Percentiles rank a stretch among this genome's conserved stretches.
phyloP scores from a whole-genome alignment of 768 basidiomycete genomes.

The Amanita exitialis region DNA sequence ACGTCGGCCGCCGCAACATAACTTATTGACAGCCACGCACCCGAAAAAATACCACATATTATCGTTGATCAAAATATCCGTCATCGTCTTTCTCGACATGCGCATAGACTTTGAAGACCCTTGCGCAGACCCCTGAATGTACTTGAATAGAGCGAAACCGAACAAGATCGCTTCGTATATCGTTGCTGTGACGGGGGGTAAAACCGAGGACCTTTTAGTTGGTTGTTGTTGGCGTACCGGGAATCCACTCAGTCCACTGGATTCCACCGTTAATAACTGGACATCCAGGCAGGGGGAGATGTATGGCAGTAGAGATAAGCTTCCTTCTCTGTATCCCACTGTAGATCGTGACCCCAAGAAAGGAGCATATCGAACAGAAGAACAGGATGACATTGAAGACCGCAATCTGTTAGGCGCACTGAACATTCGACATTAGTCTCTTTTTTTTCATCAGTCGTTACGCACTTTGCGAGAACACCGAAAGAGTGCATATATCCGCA shows the following conservation, averaged over 20 bases:
- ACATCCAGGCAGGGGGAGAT: constrained; percentile 30
- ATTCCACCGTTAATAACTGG: constrained; percentile 29
- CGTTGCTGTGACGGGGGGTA: constrained; percentile 17
- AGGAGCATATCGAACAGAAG: constrained; percentile 25
- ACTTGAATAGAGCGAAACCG: constrained; percentile 27
- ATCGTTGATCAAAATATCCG: constrained; percentile 22
- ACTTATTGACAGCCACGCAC: background rate
- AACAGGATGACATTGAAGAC: constrained; percentile 29
- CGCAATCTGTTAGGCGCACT: constrained; percentile 19
- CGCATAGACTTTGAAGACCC: constrained; percentile 11
- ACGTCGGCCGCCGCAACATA: too few relatives aligned
- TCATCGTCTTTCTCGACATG: constrained; percentile 9
- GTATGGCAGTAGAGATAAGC: constrained; percentile 24
- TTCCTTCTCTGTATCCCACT: constrained; percentile 24
- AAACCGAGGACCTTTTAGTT: background rate
- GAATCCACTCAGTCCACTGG: constrained; percentile 36
- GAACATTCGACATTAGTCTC: background rate
- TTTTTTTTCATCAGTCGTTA: background rate
- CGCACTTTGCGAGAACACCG: constrained; percentile 28
- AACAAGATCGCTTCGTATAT: constrained; percentile 32
- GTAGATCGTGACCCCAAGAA: constrained; percentile 28
- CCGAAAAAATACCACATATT: constrained; percentile 33
- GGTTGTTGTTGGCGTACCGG: background rate
- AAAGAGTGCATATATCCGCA: constrained; percentile 34
- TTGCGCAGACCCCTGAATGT: constrained; percentile 4